phyloP scores from a whole-genome alignment of 169 alveolate genomes.

The Eimeria acervulina region DNA sequence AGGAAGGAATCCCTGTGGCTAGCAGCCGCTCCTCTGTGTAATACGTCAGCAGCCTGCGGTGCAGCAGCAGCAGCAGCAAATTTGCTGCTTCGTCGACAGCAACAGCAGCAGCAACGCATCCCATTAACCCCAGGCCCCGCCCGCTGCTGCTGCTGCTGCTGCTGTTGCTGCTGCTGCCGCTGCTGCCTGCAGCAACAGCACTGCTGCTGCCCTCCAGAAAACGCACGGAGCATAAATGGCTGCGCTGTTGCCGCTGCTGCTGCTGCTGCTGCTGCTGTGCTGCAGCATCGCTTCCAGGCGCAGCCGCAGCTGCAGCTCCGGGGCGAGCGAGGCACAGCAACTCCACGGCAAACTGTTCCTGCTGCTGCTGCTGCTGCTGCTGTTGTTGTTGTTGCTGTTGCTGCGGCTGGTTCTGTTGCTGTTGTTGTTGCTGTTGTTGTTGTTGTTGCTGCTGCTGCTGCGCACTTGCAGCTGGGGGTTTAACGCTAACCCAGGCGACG shows the following conservation, averaged over 20 bases:
- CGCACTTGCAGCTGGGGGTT: too few species aligned
- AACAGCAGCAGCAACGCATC: conserved; percentile 29
- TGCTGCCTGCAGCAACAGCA: neutral
- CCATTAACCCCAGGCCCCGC: neutral
- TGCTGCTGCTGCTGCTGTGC: neutral
- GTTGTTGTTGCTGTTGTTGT: too few species aligned
- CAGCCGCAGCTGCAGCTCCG: neutral
- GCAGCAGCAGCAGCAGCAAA: conserved; percentile 40
- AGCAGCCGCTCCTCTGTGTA: conserved; percentile 44
- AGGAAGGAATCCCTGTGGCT: conserved; percentile 16
- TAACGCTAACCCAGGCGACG: too few species aligned
- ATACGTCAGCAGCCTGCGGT: conserved; percentile 27
- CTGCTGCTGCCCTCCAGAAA: conserved; percentile 60
- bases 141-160: conserved; percentile 48
- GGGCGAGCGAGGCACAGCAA: conserved; percentile 57
- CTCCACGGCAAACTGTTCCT: neutral
- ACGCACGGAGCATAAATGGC: conserved; percentile 51
- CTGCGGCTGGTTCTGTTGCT: too few species aligned
- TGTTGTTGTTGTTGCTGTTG: neutral
- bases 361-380: conserved; percentile 55
- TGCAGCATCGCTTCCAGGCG: conserved; percentile 17
- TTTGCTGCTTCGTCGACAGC: conserved; percentile 5
- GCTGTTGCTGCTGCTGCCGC: conserved; percentile 10
- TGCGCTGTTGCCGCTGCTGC: conserved; percentile 60
- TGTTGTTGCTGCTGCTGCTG: too few species aligned